Evolutionary conservation across 768 basidiomycete species (phyloP), one percentile per base, ranked within the genome.

Genomic region (Xanthoconium stramineum): DNA sequence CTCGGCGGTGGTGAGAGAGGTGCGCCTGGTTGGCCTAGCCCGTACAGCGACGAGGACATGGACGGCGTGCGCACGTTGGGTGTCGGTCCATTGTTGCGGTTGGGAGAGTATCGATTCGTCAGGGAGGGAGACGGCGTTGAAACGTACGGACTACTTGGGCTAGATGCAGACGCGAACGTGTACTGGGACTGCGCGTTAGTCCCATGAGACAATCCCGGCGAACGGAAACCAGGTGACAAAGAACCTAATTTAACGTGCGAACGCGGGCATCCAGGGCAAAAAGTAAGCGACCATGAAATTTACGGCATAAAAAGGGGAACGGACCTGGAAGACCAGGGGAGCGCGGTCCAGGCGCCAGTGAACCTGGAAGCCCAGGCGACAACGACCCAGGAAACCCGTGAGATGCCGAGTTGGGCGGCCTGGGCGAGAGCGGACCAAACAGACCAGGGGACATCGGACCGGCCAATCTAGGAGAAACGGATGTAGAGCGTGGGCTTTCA

Each of bases 1-100:
- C 55, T 61, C 38, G 68, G 69, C 1, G 70, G 65, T 6, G 65
- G 66, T 5, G 71, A 65, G 6, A 67, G 33, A 2, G 65, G 62
- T 6, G 53, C 24, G 28, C 50, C 20, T 1, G 59, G 46, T 20
- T 43, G 62, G 24, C 47, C 33, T 5, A 13, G 6, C 4, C 57
- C 47, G 7, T 32, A 55, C 3, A 52, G 52, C 15, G 62, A 55
- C 3, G 50, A 17, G 9, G 59, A 24, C 32, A 17, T 6, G 4
- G 58, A 47, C 13, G 65, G 60, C 19, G 57, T 56, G 44, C 52
- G 62, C 40, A 13, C 19, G 28, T 13, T 40, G 44, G 61, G 54
- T 37, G 57, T 36, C 9, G 51, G 39, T 6, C 42, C 20, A 14
- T 42, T 19, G 6, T 29, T 45, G 2, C 48, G 49, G 11, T 33